These are phyloP conservation scores for Phytophthora sansomeana DNA, from an alignment of 352 stramenopile genomes.

Conservation along the genomic window DNA sequence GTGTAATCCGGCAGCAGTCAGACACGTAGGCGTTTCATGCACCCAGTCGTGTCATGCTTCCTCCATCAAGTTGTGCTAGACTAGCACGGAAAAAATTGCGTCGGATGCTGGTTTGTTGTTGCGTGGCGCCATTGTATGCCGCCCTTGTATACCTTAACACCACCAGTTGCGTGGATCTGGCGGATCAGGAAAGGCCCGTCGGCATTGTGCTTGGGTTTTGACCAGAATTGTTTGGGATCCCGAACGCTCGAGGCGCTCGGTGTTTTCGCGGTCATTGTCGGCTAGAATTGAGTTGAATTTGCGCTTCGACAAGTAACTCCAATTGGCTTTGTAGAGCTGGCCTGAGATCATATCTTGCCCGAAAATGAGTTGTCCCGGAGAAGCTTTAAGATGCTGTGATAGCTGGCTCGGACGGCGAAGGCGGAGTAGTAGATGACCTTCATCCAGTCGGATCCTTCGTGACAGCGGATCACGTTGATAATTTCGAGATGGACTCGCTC, in stretches of 20 bases:
- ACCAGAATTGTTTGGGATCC: not conserved
- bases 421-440: no score
- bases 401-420: not conserved
- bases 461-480: no score
- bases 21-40: no score
- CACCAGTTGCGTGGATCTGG: no score
- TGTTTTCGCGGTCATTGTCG: constrained; percentile 3
- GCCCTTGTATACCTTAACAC: no score
- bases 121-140: not conserved
- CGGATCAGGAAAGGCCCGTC: not conserved
- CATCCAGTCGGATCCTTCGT: no score
- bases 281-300: not conserved
- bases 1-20: no score
- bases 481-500: constrained; percentile 4
- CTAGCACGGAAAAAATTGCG: constrained; percentile 2
- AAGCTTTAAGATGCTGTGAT: not conserved
- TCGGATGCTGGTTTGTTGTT: constrained; percentile 1
- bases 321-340: not conserved
- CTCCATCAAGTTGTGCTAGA: not conserved
- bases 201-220: not conserved
- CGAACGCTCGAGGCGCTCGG: not conserved
- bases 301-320: constrained; percentile 2
- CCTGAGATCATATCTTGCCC: no score
- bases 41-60: no score
- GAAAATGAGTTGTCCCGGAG: not conserved